Percentiles rank a stretch among this genome's conserved stretches.
These are phyloP conservation scores for Neoboletus brunneissimus DNA, from an alignment of 768 basidiomycete genomes.

Conservation along the genomic window DNA sequence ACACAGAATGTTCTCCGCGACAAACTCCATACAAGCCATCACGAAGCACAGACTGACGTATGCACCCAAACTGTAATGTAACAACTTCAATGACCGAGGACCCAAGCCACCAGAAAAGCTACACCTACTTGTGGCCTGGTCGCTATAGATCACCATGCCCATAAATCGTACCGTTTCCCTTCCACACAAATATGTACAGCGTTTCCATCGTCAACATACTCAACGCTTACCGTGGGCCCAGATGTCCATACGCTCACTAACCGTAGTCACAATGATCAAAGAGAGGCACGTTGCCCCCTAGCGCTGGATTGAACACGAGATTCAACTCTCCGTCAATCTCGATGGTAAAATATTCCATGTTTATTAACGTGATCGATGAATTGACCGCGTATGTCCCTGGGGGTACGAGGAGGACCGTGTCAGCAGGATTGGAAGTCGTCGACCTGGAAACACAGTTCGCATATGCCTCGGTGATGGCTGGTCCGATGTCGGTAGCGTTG, in stretches of 20 bases:
- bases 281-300: background rate
- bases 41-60: background rate
- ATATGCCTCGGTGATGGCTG: constrained; percentile 5
- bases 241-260: background rate
- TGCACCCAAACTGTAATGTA: background rate
- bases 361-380: background rate
- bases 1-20: constrained; percentile 14
- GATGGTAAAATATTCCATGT: background rate
- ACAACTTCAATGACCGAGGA: background rate
- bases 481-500: constrained; percentile 1
- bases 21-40: constrained; percentile 1
- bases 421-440: background rate
- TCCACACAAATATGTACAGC: constrained; percentile 6
- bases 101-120: background rate
- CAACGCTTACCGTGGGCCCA: background rate
- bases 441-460: background rate
- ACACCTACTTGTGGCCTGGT: background rate
- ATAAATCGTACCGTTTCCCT: constrained; percentile 2
- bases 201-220: background rate
- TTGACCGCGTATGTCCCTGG: constrained; percentile 1
- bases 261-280: constrained; percentile 3
- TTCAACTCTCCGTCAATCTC: constrained; percentile 3
- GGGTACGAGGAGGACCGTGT: constrained; percentile 11
- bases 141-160: constrained; percentile 7
- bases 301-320: background rate